Evolutionary conservation across 2,329 filamentous ascomycete genomes (phyloP), one percentile per base, ranked within the genome.

Genomic region (Neonectria sp.): DNA sequence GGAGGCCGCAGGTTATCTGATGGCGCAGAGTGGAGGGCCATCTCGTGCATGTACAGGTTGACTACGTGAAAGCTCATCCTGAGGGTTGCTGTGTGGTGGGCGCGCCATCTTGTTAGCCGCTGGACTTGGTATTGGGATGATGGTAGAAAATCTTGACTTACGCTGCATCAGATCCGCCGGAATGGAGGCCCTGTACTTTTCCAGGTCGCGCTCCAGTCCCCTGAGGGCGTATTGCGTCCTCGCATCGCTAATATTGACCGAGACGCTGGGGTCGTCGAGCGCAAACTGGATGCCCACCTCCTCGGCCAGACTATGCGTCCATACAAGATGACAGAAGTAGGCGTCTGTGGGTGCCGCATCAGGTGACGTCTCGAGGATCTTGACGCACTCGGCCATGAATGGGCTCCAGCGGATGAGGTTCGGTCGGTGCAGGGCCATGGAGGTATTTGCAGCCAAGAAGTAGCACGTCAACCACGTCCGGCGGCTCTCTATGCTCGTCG

Each of bases 31-130:
- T 93, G 90, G 69, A 95, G 88, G 3, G 89, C 90, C 60, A 93
- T 89, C 79, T 95, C 93, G 77, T 95, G 91, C 83, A 95, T 90
- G 76, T 93, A 94, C 3, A 95, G 82, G 68, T 86, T 91, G 40
- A 93, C 78, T 2, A 92, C 86, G 69, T 91, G 84, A 71, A 93
- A 90, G 67, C 88, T 88, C 71, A 94, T 86, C 21, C 83, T 82
- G 52, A 94, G 82, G 0, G 89, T 85, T n/a, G 88, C 91, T 91
- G 76, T 64, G 46, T 12, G 8, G 13, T 9, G 60, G 67, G 57
- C 21, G 15, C 17, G 40, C 8, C 31, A 35, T 37, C 40, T 8
- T 12, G 49, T 61, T 53, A 61, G 58, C 33, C 48, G n/a, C 27
- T 25, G 12, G 11, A 13, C 25, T 3, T 35, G 15, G 1, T 24